Conservation (phyloP, 2,329 filamentous ascomycete species). For the Fusarium mexicanum region DNA sequence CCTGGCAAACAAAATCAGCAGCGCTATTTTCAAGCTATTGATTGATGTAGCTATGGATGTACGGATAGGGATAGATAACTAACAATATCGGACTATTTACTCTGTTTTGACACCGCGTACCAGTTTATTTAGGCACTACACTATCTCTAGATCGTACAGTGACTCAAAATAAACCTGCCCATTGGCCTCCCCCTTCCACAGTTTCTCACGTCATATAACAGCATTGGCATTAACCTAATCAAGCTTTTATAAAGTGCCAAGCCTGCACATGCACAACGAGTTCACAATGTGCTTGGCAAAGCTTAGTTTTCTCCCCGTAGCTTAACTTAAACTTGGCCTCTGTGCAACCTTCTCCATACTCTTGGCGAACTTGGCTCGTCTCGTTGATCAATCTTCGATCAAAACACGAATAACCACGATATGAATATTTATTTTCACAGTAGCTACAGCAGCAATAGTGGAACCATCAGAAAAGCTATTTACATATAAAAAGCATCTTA, state of each 20-base stretch:
- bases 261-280: conserved; percentile 29
- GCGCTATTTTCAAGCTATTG: neutral
- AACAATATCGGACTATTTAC: neutral
- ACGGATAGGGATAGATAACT: no score
- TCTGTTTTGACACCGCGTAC: neutral
- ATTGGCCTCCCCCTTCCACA: neutral
- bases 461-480: neutral
- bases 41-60: neutral
- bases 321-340: conserved; percentile 21
- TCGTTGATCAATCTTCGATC: neutral
- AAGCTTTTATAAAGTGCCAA: conserved; percentile 41
- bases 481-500: neutral
- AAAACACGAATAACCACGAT: neutral
- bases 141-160: neutral
- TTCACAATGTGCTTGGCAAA: conserved; percentile 44
- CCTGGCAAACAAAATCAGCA: neutral
- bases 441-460: neutral
- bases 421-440: neutral
- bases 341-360: conserved; percentile 34
- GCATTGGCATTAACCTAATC: conserved; percentile 13
- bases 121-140: neutral
- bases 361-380: conserved; percentile 25
- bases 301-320: conserved; percentile 38
- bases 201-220: conserved; percentile 17
- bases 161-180: neutral